Evolutionary conservation across 2,329 filamentous ascomycete species (phyloP).

Genomic region (Claviceps cyperi): DNA sequence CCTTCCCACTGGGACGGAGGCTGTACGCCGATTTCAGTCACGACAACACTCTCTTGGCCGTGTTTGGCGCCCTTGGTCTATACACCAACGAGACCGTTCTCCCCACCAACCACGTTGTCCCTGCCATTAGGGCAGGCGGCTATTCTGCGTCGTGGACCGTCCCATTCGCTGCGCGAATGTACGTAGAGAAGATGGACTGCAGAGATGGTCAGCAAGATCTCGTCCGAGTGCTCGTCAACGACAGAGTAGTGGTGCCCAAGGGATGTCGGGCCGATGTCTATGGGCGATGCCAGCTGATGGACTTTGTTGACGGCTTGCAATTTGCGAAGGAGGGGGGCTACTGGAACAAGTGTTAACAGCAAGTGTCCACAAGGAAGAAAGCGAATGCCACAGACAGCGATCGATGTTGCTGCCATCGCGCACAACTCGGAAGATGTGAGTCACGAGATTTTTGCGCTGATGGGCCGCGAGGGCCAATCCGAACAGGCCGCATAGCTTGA

Average conservation of each 20-base stretch:
- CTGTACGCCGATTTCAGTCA: slow-evolving; percentile 87
- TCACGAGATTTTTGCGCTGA: too few relatives aligned
- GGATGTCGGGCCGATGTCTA: slow-evolving; percentile 55
- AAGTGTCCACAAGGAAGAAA: neutral
- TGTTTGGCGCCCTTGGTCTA: slow-evolving; percentile 64
- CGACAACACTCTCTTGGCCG: slow-evolving; percentile 71
- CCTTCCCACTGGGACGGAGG: slow-evolving; percentile 55
- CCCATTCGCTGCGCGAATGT: slow-evolving; percentile 67
- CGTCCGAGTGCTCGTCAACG: slow-evolving; percentile 71
- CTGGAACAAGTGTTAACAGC: slow-evolving; percentile 49
- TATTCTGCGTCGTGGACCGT: slow-evolving; percentile 68
- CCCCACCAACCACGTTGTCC: slow-evolving; percentile 33
- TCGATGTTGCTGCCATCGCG: too few relatives aligned
- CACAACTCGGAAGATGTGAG: too few relatives aligned
- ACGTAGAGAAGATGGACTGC: slow-evolving; percentile 79
- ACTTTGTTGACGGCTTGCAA: slow-evolving; percentile 59
- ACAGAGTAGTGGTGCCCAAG: slow-evolving; percentile 58
- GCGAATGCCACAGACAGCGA: neutral
- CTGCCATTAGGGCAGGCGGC: slow-evolving; percentile 42
- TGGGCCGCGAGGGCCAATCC: too few relatives aligned
- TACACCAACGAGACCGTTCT: slow-evolving; percentile 52
- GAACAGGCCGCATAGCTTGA: too few relatives aligned
- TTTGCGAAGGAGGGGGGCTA: slow-evolving; percentile 60
- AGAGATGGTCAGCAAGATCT: slow-evolving; percentile 42
- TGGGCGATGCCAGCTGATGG: slow-evolving; percentile 54